Evolutionary conservation across 768 basidiomycete genomes (phyloP), one percentile per base, ranked within the genome.

Genomic region (Trametes cubensis): DNA sequence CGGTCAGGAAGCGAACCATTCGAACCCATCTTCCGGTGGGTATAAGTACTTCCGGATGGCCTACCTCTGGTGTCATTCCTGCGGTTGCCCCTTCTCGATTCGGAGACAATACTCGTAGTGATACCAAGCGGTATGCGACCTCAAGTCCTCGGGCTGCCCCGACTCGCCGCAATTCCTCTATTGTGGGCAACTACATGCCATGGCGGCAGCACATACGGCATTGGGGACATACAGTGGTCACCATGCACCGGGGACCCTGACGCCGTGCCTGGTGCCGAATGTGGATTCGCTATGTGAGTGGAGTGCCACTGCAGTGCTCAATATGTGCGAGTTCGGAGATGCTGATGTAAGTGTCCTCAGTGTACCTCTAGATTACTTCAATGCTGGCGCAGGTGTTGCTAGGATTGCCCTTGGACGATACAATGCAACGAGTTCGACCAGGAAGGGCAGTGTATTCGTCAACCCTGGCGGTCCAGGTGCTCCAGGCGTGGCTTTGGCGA

Each of bases 401-500:
- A 69, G 66, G 34, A 66, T 76, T 15, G 70, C 74, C 14, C 58
- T 76, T 2, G 71, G 70, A 2, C 68, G 72, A 25, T 73, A 69
- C 53, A 70, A 65, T 18, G 74, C 75, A 1, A 71, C 69, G 4
- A 64, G 58, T 38, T 39, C 48, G 1, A 61, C 61, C 11, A 63
- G 66, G n/a, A 67, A 74, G 47, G 75, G 75, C 10, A 69, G 63
- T n/a, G 51, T 76, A 4, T 66, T 76, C 49, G 39, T 73, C 26
- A 76, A 76, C 42, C 74, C 75, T 6, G 75, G 75, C 54, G 71
- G 73, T 3, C 73, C 73, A 0, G 72, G 72, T 30, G 72, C 65
- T 1, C 54, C 68, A 1, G 71, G 71, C 21, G 65, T 66, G 21
- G 26, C 17, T 2, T 50, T 65, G 25, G 63, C 70, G 1, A 64